phyloP scores from a whole-genome alignment of 2,329 filamentous ascomycete species.

The Mariannaea sp. region DNA sequence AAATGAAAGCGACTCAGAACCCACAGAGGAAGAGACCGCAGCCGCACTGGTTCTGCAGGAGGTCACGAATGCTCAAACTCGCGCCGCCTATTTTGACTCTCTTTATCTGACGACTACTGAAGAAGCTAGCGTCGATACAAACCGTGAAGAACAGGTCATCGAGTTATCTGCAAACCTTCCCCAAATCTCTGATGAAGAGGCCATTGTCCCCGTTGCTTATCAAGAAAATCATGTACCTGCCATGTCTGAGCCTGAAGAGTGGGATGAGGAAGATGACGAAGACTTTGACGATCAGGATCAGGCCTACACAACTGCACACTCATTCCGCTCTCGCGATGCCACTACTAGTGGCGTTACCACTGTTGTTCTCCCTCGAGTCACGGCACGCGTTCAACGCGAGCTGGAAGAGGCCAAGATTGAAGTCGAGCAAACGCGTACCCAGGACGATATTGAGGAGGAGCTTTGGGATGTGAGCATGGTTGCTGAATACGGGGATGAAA shows the following conservation, averaged over 20 bases:
- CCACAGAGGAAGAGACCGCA: slow-evolving; percentile 7
- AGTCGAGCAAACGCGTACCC: slow-evolving; percentile 70
- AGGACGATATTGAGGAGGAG: slow-evolving; percentile 85
- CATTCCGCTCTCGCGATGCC: slow-evolving; percentile 70
- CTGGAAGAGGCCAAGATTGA: slow-evolving; percentile 67
- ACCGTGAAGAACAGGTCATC: slow-evolving; percentile 31
- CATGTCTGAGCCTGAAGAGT: slow-evolving; percentile 63
- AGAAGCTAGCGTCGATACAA: slow-evolving; percentile 31
- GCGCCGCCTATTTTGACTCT: slow-evolving; percentile 38
- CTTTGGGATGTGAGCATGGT: slow-evolving; percentile 97
- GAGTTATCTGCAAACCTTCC: slow-evolving; percentile 38
- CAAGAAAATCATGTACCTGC: slow-evolving; percentile 35
- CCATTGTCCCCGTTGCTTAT: slow-evolving; percentile 27
- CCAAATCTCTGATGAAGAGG: slow-evolving; percentile 41
- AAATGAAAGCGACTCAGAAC: slow-evolving; percentile 25
- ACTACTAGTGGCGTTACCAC: slow-evolving; percentile 57
- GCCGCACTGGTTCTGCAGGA: slow-evolving; percentile 24
- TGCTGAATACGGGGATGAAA: slow-evolving; percentile 93
- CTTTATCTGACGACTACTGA: slow-evolving; percentile 35
- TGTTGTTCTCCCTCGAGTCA: slow-evolving; percentile 74
- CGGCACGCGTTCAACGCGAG: slow-evolving; percentile 71
- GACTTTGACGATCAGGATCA: slow-evolving; percentile 63
- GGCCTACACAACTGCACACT: slow-evolving; percentile 78
- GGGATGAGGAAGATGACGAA: slow-evolving; percentile 80
- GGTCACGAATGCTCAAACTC: slow-evolving; percentile 29